These are phyloP conservation scores for Sugiyamaella japonica DNA, from an alignment of 1,139 yeast species.

Conservation along the genomic window DNA sequence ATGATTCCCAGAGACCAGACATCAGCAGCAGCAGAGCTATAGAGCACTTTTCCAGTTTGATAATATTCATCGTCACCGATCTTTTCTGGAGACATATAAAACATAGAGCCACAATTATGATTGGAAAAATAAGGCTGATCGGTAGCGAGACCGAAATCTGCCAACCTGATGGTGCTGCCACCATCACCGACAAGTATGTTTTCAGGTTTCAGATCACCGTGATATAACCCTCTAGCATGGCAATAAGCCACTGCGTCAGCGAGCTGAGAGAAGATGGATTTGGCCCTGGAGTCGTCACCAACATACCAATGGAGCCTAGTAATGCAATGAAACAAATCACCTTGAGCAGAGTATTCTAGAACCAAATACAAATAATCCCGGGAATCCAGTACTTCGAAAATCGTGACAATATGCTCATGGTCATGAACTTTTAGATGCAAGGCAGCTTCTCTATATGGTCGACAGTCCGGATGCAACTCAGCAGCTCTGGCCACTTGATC, in stretches of 20 bases:
- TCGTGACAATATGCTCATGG: conserved; percentile 76
- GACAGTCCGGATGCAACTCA: conserved; percentile 14
- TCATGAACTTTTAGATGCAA: conserved; percentile 71
- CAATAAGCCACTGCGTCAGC: conserved; percentile 72
- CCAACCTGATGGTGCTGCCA: conserved; percentile 61
- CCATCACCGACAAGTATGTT: conserved; percentile 68
- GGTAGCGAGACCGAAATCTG: conserved; percentile 87
- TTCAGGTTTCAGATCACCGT: conserved; percentile 92
- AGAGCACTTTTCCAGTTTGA: conserved; percentile 32
- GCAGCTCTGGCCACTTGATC: conserved; percentile 10
- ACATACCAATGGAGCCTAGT: conserved; percentile 63
- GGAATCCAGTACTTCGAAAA: conserved; percentile 61
- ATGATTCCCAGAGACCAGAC: conserved; percentile 88
- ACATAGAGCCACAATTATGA: conserved; percentile 82
- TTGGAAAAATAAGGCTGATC: conserved; percentile 58
- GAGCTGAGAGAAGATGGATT: conserved; percentile 71
- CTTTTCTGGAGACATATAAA: conserved; percentile 93
- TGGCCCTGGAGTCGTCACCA: conserved; percentile 56
- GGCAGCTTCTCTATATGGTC: conserved; percentile 60
- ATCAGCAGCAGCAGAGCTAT: conserved; percentile 68
- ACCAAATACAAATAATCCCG: conserved; percentile 55
- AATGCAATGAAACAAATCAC: conserved; percentile 79
- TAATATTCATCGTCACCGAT: conserved; percentile 45
- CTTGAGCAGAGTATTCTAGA: conserved; percentile 81
- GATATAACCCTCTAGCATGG: conserved; percentile 65